Percentiles rank a stretch among this genome's conserved stretches.
Conservation (phyloP, 495 filamentous ascomycete species). For the Penicillium paxilli region DNA sequence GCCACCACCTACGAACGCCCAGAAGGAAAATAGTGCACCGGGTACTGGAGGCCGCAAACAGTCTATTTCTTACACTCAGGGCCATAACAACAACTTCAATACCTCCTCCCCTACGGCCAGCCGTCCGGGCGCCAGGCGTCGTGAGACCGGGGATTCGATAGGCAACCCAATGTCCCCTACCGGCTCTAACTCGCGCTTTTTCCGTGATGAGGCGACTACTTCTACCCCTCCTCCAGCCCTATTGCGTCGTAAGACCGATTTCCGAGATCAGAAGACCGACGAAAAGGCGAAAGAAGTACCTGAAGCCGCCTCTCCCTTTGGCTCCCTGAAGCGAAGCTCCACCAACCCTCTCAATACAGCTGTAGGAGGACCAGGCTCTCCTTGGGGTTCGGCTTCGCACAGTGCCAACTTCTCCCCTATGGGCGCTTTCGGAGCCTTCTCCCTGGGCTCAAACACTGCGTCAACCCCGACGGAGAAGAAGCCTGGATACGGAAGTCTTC, state of each 20-base stretch:
- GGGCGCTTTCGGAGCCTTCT: slow-evolving; percentile 88
- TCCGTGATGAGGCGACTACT: slow-evolving; percentile 59
- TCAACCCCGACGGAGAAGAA: slow-evolving; percentile 68
- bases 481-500: slow-evolving; percentile 61
- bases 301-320: slow-evolving; percentile 56
- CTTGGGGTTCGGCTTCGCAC: slow-evolving; percentile 64
- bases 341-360: slow-evolving; percentile 60
- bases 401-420: slow-evolving; percentile 65
- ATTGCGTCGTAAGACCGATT: slow-evolving; percentile 72
- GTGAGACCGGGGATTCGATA: slow-evolving; percentile 81
- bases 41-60: slow-evolving; percentile 67
- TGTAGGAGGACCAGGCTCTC: slow-evolving; percentile 56
- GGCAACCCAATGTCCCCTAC: slow-evolving; percentile 60
- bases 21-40: slow-evolving; percentile 66
- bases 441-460: slow-evolving; percentile 48
- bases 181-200: slow-evolving; percentile 49
- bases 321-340: slow-evolving; percentile 66
- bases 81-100: slow-evolving; percentile 43
- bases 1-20: slow-evolving; percentile 67
- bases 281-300: slow-evolving; percentile 47
- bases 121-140: slow-evolving; percentile 73
- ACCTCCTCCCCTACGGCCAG: slow-evolving; percentile 60
- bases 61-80: slow-evolving; percentile 66
- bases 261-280: slow-evolving; percentile 49
- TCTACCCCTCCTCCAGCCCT: slow-evolving; percentile 65